These are phyloP conservation scores for Moniliella sp. DNA, from an alignment of 1,284 basidiomycete species.

Conservation along the genomic window DNA sequence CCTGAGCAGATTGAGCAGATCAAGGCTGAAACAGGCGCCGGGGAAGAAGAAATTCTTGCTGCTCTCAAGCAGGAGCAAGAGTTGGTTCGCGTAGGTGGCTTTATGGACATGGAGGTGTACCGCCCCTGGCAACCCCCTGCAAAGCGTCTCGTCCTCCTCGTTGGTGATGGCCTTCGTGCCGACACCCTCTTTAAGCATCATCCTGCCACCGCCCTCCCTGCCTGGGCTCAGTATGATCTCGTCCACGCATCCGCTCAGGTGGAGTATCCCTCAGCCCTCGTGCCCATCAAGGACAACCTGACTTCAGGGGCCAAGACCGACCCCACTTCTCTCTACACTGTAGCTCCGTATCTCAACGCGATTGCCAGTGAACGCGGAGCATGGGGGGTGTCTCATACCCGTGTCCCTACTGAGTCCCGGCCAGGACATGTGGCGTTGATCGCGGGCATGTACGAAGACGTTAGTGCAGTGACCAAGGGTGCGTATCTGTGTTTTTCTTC, in stretches of 20 bases:
- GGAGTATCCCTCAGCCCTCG: neutral
- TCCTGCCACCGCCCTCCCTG: constrained; percentile 2
- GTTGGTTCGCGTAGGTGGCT: neutral
- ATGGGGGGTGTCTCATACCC: constrained; percentile 65
- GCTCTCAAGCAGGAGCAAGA: neutral
- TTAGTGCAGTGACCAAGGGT: constrained; percentile 65
- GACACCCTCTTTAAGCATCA: constrained; percentile 49
- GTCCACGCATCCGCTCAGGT: neutral
- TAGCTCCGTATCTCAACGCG: constrained; percentile 57
- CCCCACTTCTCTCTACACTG: constrained; percentile 2
- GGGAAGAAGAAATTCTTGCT: no score
- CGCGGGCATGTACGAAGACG: constrained; percentile 79
- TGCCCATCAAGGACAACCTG: neutral
- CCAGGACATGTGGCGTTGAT: constrained; percentile 72
- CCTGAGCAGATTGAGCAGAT: no score
- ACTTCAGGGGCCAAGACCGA: neutral
- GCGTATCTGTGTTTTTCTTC: constrained; percentile 8
- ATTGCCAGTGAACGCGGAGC: constrained; percentile 46
- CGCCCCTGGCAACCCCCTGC: constrained; percentile 37
- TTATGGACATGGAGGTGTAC: neutral
- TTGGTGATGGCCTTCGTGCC: constrained; percentile 53
- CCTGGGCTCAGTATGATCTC: constrained; percentile 8
- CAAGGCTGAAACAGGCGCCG: no score
- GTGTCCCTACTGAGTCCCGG: constrained; percentile 66
- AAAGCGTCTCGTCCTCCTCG: constrained; percentile 55